Evolutionary conservation across 768 basidiomycete genomes (phyloP), one percentile per base, ranked within the genome.

Genomic region (Botryobasidium botryosum): DNA sequence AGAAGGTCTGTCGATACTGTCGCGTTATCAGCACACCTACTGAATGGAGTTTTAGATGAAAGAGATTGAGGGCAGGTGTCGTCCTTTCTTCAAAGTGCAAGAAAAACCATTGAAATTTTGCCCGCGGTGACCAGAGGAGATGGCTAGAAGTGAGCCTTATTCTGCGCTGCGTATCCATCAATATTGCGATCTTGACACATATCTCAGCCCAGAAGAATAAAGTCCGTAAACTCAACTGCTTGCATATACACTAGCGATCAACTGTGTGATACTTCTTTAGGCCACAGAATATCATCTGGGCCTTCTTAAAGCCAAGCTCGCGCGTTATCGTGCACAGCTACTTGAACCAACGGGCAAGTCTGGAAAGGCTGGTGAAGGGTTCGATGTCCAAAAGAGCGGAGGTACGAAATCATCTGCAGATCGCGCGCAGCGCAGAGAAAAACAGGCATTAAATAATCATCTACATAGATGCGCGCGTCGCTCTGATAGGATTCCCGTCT

Each of bases 221-320:
- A 72, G 88, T 79, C 17, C 46, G 44, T 36, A 45, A 38, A 5
- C 26, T 20, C 31, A 31, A 28, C 35, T 24, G 18, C 26, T 35
- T 43, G n/a, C 23, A 18, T 21, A 38, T 1, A 25, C 28, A 13
- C 28, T 29, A 17, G 13, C 29, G 31, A 21, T 36, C n/a, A 10
- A 35, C 23, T 39, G 21, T 7, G 36, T 18, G 45, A 31, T 26
- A 47, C 29, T 38, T 31, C 42, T 52, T 31, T 55, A 86, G 82
- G 87, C 87, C 40, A 92, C 87, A 40, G 87, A 91, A 59, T 91
- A 91, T 56, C 90, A 92, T 64, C 71, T 94, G 41, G 88, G 88
- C 55, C 71, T 90, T 35, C 68, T 92, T 47, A 94, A 94, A 64
- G 90, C 91, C 49, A 96, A 94, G 60, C 68, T 92, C 17, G 90